Percentiles rank a stretch among this genome's conserved stretches.
Evolutionary conservation across 2,329 filamentous ascomycete genomes (phyloP).

Genomic region (Cadophora sp.): DNA sequence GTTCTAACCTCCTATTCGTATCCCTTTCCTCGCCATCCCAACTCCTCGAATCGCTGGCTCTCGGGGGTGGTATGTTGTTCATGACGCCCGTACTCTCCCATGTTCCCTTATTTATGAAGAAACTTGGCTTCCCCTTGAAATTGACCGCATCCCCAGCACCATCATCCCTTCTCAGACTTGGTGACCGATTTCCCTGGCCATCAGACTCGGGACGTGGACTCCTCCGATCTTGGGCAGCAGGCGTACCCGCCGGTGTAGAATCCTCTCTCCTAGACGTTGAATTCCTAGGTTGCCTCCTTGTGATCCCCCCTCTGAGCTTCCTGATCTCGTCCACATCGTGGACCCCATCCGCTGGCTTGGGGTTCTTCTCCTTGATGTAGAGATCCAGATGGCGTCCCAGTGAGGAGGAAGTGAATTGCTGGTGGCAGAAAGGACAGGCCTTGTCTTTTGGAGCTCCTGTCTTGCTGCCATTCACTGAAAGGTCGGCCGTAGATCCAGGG

Average conservation of each 20-base stretch:
- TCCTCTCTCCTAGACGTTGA: constrained; percentile 60
- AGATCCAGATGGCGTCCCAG: constrained; percentile 92
- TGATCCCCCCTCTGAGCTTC: constrained; percentile 84
- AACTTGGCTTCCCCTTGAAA: constrained; percentile 39
- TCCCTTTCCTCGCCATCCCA: constrained; percentile 47
- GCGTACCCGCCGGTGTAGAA: constrained; percentile 64
- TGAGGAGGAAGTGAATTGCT: constrained; percentile 91
- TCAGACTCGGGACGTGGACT: constrained; percentile 45
- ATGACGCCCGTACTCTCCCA: constrained; percentile 84
- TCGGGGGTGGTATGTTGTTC: constrained; percentile 69
- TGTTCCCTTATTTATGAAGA: constrained; percentile 54
- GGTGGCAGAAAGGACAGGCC: constrained; percentile 84
- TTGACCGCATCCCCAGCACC: constrained; percentile 49
- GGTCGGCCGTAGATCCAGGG: constrained; percentile 45
- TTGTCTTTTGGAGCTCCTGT: constrained; percentile 71
- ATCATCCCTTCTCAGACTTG: constrained; percentile 47
- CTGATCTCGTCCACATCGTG: constrained; percentile 91
- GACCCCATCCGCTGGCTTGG: constrained; percentile 83
- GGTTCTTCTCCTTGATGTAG: constrained; percentile 93
- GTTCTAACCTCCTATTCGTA: constrained; percentile 43
- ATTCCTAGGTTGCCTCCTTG: constrained; percentile 79
- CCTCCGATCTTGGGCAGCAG: constrained; percentile 48
- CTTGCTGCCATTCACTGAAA: constrained; percentile 43
- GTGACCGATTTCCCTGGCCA: constrained; percentile 45
- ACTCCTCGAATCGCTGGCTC: constrained; percentile 53